phyloP scores from a whole-genome alignment of 345 rosid genomes.

The Raphanus sativus region DNA sequence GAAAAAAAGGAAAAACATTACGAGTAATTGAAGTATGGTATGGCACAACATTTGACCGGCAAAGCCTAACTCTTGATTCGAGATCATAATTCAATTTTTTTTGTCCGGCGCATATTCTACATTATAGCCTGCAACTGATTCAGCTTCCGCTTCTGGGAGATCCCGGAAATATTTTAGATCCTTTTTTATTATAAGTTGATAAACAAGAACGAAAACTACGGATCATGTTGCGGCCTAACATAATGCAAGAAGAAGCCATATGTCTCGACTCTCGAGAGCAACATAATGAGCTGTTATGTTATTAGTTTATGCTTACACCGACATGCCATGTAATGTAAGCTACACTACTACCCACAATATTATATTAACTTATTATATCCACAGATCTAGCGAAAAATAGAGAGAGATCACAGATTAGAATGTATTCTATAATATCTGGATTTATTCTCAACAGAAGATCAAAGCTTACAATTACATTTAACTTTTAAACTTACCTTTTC shows the following conservation, averaged over 20 bases:
- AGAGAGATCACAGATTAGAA: neutral
- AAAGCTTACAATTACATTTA: neutral
- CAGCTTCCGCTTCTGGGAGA: no score
- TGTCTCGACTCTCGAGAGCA: constrained; percentile 13
- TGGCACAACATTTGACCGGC: no score
- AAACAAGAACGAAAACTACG: neutral
- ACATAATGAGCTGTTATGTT: constrained; percentile 20
- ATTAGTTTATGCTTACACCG: neutral
- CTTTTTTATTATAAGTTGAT: neutral
- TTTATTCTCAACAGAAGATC: neutral
- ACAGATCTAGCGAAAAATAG: neutral
- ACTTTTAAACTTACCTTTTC: neutral
- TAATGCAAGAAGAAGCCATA: constrained; percentile 32
- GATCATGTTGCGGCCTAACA: neutral
- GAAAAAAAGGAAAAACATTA: no score
- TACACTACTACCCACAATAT: neutral
- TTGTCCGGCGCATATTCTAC: no score
- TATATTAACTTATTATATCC: neutral
- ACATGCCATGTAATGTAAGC: constrained; percentile 1
- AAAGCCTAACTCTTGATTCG: no score
- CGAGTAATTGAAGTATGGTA: no score
- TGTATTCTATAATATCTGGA: neutral
- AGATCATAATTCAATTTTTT: no score
- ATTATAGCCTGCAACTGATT: no score
- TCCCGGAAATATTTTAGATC: no score